phyloP scores from a whole-genome alignment of 441 rosid species.

The Aleurites moluccanus region DNA sequence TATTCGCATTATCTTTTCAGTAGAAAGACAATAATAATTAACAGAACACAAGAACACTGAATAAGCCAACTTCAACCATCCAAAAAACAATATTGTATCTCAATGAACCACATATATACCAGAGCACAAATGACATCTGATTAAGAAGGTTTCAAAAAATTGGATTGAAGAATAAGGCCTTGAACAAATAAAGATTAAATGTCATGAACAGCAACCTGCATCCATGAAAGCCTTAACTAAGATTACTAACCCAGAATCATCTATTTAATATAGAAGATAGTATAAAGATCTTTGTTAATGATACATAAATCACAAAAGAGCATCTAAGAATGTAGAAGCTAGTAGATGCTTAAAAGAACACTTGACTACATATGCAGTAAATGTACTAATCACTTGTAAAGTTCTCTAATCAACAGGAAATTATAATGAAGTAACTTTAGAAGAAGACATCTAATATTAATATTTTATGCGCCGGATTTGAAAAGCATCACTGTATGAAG shows the following conservation, averaged over 20 bases:
- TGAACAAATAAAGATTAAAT: background rate
- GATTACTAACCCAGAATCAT: background rate
- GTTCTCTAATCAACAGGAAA: conserved; percentile 9
- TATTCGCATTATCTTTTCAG: background rate
- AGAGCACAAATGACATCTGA: background rate
- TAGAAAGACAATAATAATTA: background rate
- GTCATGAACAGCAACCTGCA: background rate
- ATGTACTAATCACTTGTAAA: background rate
- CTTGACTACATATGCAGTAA: background rate
- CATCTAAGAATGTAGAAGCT: background rate
- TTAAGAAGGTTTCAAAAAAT: background rate
- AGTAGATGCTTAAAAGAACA: background rate
- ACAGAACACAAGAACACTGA: background rate
- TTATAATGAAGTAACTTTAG: background rate
- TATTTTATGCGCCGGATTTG: background rate
- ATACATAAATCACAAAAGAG: background rate
- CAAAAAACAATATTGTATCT: background rate
- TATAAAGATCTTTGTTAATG: background rate
- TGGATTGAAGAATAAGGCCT: background rate
- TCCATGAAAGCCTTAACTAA: too few relatives aligned
- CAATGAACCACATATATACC: background rate
- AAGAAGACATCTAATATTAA: background rate
- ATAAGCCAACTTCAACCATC: background rate
- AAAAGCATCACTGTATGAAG: background rate
- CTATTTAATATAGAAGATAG: background rate